Conservation (phyloP, 2,329 filamentous ascomycete species). For the Botrytis squamosa region DNA sequence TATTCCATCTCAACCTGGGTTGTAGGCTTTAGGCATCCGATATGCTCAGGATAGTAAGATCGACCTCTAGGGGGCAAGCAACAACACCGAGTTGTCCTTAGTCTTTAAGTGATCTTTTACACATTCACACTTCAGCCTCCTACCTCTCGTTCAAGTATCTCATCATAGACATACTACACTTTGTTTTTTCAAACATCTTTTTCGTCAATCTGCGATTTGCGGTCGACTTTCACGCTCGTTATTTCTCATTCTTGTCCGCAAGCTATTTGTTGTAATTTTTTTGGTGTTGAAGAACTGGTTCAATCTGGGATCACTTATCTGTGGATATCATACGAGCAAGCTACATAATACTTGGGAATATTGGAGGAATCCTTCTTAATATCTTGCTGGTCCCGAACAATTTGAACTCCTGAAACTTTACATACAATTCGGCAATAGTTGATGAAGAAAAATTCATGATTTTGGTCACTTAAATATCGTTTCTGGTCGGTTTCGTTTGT, state of each 20-base stretch:
- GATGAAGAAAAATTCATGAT: conserved; percentile 20
- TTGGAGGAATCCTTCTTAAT: conserved; percentile 5
- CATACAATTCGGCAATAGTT: not conserved
- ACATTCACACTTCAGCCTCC: conserved; percentile 22
- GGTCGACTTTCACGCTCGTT: conserved; percentile 22
- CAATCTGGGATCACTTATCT: conserved; percentile 2
- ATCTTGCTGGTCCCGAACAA: conserved; percentile 5
- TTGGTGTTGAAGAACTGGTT: conserved; percentile 1
- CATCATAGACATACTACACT: conserved; percentile 5
- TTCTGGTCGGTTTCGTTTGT: conserved; percentile 19
- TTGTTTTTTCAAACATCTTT: conserved; percentile 1
- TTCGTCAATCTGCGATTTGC: conserved; percentile 21
- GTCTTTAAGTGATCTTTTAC: conserved; percentile 17
- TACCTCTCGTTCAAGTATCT: conserved; percentile 18
- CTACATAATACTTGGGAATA: not conserved
- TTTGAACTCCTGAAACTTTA: not conserved
- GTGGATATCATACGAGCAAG: conserved; percentile 10
- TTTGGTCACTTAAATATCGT: conserved; percentile 20
- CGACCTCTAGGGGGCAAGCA: conserved; percentile 20
- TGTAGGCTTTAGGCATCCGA: conserved; percentile 20
- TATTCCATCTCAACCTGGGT: conserved; percentile 19
- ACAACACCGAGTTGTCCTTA: conserved; percentile 20
- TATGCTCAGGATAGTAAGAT: conserved; percentile 19
- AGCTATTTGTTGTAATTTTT: not conserved
- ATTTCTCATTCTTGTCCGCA: conserved; percentile 8